Evolutionary conservation across 495 filamentous ascomycete genomes (phyloP).

Genomic region (Tuber brumale): DNA sequence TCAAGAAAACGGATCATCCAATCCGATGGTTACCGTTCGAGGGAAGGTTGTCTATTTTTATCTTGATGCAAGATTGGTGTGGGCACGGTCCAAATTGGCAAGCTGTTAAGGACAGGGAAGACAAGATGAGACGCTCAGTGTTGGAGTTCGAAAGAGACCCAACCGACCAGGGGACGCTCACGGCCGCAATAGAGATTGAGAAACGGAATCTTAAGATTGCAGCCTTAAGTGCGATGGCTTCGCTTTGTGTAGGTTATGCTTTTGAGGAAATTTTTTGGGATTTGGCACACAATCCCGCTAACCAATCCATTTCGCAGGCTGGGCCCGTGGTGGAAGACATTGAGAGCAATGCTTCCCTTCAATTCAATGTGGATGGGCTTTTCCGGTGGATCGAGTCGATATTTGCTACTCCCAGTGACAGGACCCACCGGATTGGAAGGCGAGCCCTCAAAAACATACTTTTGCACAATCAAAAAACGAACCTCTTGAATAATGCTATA

Average conservation of each 20-base stretch:
- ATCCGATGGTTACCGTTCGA: conserved; percentile 94
- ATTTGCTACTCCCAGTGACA: conserved; percentile 80
- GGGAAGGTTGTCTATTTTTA: conserved; percentile 83
- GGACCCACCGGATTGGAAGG: conserved; percentile 83
- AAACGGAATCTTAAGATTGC: conserved; percentile 85
- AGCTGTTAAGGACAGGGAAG: conserved; percentile 74
- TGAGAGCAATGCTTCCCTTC: conserved; percentile 70
- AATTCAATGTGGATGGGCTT: conserved; percentile 88
- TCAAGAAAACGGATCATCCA: conserved; percentile 73
- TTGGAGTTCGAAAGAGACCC: conserved; percentile 58
- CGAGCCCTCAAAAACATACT: conserved; percentile 87
- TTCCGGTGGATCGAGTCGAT: conserved; percentile 91
- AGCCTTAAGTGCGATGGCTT: conserved; percentile 90
- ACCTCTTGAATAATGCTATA: conserved; percentile 78
- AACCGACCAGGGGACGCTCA: conserved; percentile 57
- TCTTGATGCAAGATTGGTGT: conserved; percentile 98
- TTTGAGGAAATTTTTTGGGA: neutral
- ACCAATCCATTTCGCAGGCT: conserved; percentile 46
- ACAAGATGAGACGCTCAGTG: conserved; percentile 75
- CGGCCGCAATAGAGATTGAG: conserved; percentile 91
- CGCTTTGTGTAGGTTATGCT: conserved; percentile 62
- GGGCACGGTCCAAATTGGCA: conserved; percentile 88
- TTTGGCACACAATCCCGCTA: neutral
- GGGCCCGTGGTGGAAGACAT: conserved; percentile 84
- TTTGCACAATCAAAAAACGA: conserved; percentile 76